A percentile compares a stretch with the other conserved stretches of the same genome.
Evolutionary conservation across 2,329 filamentous ascomycete genomes (phyloP).

Genomic region (Trichoderma koningii): DNA sequence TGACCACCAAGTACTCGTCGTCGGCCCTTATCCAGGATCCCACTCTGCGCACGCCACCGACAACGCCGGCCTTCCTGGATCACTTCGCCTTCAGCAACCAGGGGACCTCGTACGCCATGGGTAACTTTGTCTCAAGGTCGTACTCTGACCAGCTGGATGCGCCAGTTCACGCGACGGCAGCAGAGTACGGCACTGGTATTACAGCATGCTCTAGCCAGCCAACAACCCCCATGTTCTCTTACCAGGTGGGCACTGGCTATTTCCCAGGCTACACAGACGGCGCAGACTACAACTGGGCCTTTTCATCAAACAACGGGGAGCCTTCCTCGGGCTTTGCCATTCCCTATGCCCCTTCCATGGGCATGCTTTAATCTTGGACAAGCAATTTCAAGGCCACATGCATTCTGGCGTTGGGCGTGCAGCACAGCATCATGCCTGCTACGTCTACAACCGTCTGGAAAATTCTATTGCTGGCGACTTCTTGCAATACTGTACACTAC

Average conservation of each 20-base stretch:
- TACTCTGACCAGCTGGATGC: constrained; percentile 51
- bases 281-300: constrained; percentile 56
- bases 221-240: constrained; percentile 50
- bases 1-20: constrained; percentile 37
- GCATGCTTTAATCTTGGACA: constrained; percentile 35
- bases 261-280: constrained; percentile 44
- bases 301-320: constrained; percentile 43
- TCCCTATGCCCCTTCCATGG: constrained; percentile 41
- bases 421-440: neutral
- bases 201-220: constrained; percentile 48
- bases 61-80: constrained; percentile 52
- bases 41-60: constrained; percentile 56
- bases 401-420: neutral
- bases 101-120: constrained; percentile 45
- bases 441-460: neutral
- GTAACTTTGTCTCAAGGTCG: constrained; percentile 50
- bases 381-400: neutral
- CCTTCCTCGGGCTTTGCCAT: constrained; percentile 40
- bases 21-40: constrained; percentile 42
- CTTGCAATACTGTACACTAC: constrained; percentile 15
- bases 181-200: constrained; percentile 49
- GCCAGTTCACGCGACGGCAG: constrained; percentile 44
- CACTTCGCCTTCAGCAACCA: constrained; percentile 45
- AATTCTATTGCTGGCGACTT: neutral
- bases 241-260: constrained; percentile 48